phyloP scores from a whole-genome alignment of 2,329 filamentous ascomycete species.

The Aspergillus amoenus region DNA sequence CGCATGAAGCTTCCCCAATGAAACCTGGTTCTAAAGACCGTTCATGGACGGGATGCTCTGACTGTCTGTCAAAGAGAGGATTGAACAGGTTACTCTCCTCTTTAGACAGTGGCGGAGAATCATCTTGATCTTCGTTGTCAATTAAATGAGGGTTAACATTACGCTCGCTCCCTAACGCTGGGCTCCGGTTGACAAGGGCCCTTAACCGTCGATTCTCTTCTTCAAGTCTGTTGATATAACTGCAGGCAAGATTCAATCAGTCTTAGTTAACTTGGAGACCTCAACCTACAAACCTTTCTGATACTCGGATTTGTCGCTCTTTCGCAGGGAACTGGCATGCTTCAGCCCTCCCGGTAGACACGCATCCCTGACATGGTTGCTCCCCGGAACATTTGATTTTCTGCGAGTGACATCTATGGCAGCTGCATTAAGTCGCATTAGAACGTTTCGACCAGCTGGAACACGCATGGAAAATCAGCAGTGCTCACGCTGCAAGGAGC shows the following conservation, averaged over 20 bases:
- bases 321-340: constrained; percentile 8
- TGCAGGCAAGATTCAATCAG: not conserved
- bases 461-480: not conserved
- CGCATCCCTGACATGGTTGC: constrained; percentile 1
- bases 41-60: constrained; percentile 4
- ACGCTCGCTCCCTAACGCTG: not conserved
- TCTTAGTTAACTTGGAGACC: not conserved
- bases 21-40: constrained; percentile 8
- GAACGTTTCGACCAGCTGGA: not conserved
- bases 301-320: constrained; percentile 2
- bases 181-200: not conserved
- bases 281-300: not conserved
- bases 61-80: constrained; percentile 10
- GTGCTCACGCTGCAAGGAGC: constrained; percentile 12
- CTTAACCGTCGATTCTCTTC: constrained; percentile 4
- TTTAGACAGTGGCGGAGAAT: constrained; percentile 7
- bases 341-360: not conserved
- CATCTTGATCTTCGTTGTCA: constrained; percentile 3
- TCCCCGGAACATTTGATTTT: constrained; percentile 9
- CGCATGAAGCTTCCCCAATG: constrained; percentile 11
- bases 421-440: constrained; percentile 1
- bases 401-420: constrained; percentile 6
- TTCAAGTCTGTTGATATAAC: constrained; percentile 8
- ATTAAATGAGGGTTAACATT: not conserved
- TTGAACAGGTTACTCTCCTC: constrained; percentile 11